Percentiles rank a stretch among this genome's conserved stretches.
Evolutionary conservation across 306 rosid genomes (phyloP).

Genomic region (Dryas drummondii): DNA sequence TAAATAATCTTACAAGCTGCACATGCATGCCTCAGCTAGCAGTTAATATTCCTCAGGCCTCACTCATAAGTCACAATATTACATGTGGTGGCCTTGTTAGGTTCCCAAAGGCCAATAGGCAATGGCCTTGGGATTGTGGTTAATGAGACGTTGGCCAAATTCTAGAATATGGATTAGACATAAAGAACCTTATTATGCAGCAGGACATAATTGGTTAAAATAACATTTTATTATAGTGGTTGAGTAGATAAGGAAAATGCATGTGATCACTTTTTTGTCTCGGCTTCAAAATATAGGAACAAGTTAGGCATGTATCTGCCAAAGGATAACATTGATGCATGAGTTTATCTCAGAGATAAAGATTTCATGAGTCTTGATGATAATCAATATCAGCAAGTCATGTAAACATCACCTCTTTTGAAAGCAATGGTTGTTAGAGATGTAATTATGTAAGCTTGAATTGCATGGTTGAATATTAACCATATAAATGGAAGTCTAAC

Average conservation of each 20-base stretch:
- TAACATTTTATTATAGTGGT: not conserved
- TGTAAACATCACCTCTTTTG: slow-evolving; percentile 3
- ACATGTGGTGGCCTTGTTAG: slow-evolving; percentile 16
- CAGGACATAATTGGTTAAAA: not conserved
- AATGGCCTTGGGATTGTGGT: slow-evolving; percentile 5
- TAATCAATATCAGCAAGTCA: not conserved
- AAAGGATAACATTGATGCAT: too few species aligned
- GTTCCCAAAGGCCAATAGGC: slow-evolving; percentile 8
- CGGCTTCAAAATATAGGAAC: too few species aligned
- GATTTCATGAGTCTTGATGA: not conserved
- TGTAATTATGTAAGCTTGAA: not conserved
- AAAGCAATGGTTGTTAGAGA: slow-evolving; percentile 8
- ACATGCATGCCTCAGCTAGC: not conserved
- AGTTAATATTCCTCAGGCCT: not conserved
- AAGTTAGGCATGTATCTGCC: too few species aligned
- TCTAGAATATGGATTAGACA: slow-evolving; percentile 2
- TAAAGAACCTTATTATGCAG: not conserved
- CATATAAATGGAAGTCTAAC: not conserved
- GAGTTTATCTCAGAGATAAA: too few species aligned
- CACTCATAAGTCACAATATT: not conserved
- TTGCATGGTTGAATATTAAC: not conserved
- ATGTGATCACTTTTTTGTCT: too few species aligned
- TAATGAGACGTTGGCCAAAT: not conserved
- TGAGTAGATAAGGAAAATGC: not conserved
- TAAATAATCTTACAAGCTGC: not conserved